Evolutionary conservation across 768 basidiomycete species (phyloP), one percentile per base, ranked within the genome.

Genomic region (Tephrocybe sp.): DNA sequence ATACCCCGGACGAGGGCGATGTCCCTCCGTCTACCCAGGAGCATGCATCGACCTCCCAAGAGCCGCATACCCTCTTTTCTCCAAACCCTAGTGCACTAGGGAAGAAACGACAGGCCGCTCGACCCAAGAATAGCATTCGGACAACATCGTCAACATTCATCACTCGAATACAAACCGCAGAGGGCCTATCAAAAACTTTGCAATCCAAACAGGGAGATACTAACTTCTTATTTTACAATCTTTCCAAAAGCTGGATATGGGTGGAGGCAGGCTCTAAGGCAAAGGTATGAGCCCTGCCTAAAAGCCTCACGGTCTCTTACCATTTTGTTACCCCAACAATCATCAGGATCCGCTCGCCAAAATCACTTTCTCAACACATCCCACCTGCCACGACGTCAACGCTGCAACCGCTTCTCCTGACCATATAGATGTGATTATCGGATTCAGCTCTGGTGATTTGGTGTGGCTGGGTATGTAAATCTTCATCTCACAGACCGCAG

Each of bases 121-220:
- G 90, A 26, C 92, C 93, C n/a, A 95, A 91, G 66, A 91, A 92
- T 58, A 96, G 89, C 61, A 85, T 97, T 58, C 80, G 89, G 48
- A 92, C 92, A 0, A 93, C 93, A 1, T 92, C 88, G 4, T 96
- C 95, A 20, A 90, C 90, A 2, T 98, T 98, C 68, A 88, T 98
- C 56, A 88, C 90, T 2, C 82, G 94, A 25, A 73, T 93, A 42
- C 93, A 96, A 59, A 85, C 80, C 49, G 75, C 80, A 36, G 94
- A 97, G 63, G 90, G 88, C 39, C 70, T 92, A 50, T 77, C 75
- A 24, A 88, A 84, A 68, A 73, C 74, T 12, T 75, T 96, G 23
- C 80, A 86, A 51, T 78, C 85, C 14, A 90, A 88, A 65, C 84
- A 88, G 51, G 93, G 91, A n/a, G 93, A 96, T 48, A 77, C 77